Evolutionary conservation across 2,329 filamentous ascomycete genomes (phyloP), one percentile per base, ranked within the genome.

Genomic region (Colletotrichum chrysophilum): DNA sequence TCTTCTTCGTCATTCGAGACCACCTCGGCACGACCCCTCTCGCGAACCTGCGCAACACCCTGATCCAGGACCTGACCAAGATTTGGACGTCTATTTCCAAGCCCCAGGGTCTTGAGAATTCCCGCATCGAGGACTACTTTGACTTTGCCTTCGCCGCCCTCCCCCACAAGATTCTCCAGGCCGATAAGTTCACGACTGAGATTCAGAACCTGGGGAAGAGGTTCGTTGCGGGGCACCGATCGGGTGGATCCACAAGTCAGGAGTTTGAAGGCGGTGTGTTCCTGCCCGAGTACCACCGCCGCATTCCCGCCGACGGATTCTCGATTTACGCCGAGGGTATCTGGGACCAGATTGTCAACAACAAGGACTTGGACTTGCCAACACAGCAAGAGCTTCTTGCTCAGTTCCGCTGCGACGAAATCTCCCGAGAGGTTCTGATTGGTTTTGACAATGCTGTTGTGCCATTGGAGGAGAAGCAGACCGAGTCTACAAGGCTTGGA

Each of bases 1-100:
- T 99, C 43, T 98, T 99, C 89, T 99, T 99, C 87, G 97, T 99
- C 79, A 98, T 99, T 81, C 96, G 97, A 84, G 97, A 99, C 84
- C 96, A 98, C 84, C 91, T 98, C 78, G 97, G 97, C 78, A 95
- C 92, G 64, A 99, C 97, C 1, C 97, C 97, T 12, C 90, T 99
- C 34, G 89, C 93, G 77, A 98, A 98, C 85, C 91, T 99, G 70
- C 94, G 96, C 82, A 94, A 95, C 80, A 99, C 97, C 2, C 87
- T 99, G 65, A 89, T 98, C 78, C 95, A 97, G 86, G 97, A 98
- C 84, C 89, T 99, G 77, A 93, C 93, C 66, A 95, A 96, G 83
- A 95, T 99, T 80, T 99, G 97, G 97, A 91, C 94, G 4, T 94
- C 95, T 65, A 93, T 99, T 76, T 96, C 96, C 55, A 99, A 99